Conservation (phyloP, 2,329 filamentous ascomycete genomes). For the Endoconidiophora polonica region DNA sequence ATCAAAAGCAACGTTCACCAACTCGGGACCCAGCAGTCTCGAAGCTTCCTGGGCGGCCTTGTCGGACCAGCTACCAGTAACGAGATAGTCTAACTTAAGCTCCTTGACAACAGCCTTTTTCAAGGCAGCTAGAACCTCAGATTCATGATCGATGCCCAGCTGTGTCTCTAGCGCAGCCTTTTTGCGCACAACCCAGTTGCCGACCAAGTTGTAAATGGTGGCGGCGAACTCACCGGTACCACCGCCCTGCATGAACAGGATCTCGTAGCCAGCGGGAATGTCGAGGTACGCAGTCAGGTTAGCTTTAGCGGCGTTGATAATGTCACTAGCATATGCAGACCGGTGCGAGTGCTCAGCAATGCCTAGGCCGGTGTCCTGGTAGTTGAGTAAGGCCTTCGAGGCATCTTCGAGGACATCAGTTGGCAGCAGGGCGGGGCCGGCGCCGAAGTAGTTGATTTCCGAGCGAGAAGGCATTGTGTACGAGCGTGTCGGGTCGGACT, state of each 20-base stretch:
- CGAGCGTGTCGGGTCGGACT: background rate
- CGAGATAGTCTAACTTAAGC: conserved; percentile 72
- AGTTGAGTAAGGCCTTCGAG: conserved; percentile 65
- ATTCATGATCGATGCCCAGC: conserved; percentile 29
- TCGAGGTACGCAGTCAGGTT: conserved; percentile 59
- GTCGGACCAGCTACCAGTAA: conserved; percentile 76
- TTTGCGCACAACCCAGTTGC: conserved; percentile 62
- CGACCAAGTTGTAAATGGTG: conserved; percentile 67
- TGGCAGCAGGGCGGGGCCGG: conserved; percentile 75
- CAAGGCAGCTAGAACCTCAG: conserved; percentile 33
- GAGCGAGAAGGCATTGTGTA: conserved; percentile 49
- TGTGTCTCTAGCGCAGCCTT: conserved; percentile 41
- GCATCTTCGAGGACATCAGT: conserved; percentile 65
- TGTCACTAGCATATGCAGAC: conserved; percentile 57
- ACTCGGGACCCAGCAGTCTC: conserved; percentile 57
- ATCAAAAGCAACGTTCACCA: conserved; percentile 68
- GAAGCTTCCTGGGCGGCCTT: conserved; percentile 77
- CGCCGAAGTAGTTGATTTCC: conserved; percentile 74
- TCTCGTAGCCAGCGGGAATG: conserved; percentile 72
- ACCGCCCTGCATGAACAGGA: conserved; percentile 76
- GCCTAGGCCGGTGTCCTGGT: conserved; percentile 62
- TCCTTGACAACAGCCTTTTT: conserved; percentile 49
- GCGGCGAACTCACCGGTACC: conserved; percentile 77
- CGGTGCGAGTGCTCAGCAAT: conserved; percentile 85
- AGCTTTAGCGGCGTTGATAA: conserved; percentile 64